A percentile compares a stretch with the other conserved stretches of the same genome.
These are phyloP conservation scores for Simmondsia chinensis DNA, from an alignment of 148 eudicot genomes.

Conservation along the genomic window DNA sequence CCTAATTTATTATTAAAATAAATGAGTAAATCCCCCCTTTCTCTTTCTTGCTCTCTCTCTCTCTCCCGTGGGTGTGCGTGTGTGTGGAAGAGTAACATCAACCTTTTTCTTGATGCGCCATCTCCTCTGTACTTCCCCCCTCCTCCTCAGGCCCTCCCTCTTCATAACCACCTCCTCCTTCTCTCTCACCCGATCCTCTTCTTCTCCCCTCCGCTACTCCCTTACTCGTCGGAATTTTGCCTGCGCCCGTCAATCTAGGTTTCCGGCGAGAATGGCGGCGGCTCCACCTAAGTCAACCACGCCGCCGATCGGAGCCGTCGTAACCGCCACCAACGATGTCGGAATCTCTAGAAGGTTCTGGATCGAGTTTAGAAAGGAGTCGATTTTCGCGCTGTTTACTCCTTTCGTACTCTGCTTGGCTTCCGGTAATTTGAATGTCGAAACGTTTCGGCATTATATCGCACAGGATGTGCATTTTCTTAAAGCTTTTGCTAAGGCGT, in stretches of 20 bases:
- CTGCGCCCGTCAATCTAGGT: slow-evolving; percentile 1
- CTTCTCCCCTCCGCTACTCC: not conserved
- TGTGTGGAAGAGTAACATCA: not conserved
- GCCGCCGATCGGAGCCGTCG: slow-evolving; percentile 27
- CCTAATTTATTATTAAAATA: not conserved
- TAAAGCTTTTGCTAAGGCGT: slow-evolving; percentile 78
- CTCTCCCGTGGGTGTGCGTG: not conserved
- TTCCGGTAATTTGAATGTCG: slow-evolving; percentile 45
- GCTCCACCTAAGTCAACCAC: slow-evolving; percentile 25
- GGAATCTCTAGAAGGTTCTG: slow-evolving; percentile 55
- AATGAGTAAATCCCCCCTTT: not conserved
- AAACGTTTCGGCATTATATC: slow-evolving; percentile 64
- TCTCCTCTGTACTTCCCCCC: not conserved
- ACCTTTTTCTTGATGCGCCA: slow-evolving; percentile 25
- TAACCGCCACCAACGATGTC: slow-evolving; percentile 26
- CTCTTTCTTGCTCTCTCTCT: slow-evolving; percentile 2
- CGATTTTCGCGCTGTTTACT: slow-evolving; percentile 47
- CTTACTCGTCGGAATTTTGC: not conserved
- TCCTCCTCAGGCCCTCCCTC: not conserved
- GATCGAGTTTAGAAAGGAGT: slow-evolving; percentile 46
- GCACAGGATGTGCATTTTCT: slow-evolving; percentile 84
- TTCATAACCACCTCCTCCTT: not conserved
- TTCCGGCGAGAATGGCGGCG: slow-evolving; percentile 24
- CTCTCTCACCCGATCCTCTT: not conserved
- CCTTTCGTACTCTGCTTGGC: slow-evolving; percentile 76